These are phyloP conservation scores for Apiotrichum domesticum DNA, from an alignment of 1,284 basidiomycete species.

Conservation along the genomic window DNA sequence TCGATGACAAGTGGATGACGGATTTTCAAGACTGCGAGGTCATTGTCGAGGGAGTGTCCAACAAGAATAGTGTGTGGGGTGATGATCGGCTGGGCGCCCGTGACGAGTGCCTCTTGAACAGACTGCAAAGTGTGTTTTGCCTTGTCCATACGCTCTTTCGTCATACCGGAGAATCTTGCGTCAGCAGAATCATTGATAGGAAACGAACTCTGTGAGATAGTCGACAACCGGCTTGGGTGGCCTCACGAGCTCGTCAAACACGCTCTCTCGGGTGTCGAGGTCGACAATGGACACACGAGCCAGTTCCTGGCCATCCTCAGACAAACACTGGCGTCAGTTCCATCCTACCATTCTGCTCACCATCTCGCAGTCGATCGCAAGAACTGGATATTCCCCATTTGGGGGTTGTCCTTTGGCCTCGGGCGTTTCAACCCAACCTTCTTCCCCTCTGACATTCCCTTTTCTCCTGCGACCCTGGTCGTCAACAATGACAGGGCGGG, in stretches of 20 bases:
- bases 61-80: constrained; percentile 72
- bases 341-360: constrained; percentile 48
- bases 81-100: constrained; percentile 48
- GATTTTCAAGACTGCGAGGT: constrained; percentile 75
- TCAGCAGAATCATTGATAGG: constrained; percentile 7
- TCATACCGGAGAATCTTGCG: constrained; percentile 81
- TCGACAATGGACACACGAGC: constrained; percentile 78
- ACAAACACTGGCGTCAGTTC: constrained; percentile 58
- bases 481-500: constrained; percentile 7
- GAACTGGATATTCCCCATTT: constrained; percentile 35
- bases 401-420: constrained; percentile 38
- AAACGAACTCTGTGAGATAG: constrained; percentile 70
- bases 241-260: constrained; percentile 82
- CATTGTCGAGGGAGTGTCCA: constrained; percentile 90
- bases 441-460: constrained; percentile 58
- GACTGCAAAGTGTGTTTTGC: constrained; percentile 69
- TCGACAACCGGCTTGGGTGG: constrained; percentile 73
- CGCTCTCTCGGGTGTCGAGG: constrained; percentile 59
- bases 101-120: constrained; percentile 65
- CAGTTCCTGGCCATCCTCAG: constrained; percentile 78
- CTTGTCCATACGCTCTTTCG: constrained; percentile 58
- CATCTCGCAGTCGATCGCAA: constrained; percentile 86
- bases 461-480: constrained; percentile 12
- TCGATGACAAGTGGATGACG: constrained; percentile 80
- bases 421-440: constrained; percentile 63